Conservation (phyloP, 1,284 basidiomycete species). For the Malassezia dermatis region DNA sequence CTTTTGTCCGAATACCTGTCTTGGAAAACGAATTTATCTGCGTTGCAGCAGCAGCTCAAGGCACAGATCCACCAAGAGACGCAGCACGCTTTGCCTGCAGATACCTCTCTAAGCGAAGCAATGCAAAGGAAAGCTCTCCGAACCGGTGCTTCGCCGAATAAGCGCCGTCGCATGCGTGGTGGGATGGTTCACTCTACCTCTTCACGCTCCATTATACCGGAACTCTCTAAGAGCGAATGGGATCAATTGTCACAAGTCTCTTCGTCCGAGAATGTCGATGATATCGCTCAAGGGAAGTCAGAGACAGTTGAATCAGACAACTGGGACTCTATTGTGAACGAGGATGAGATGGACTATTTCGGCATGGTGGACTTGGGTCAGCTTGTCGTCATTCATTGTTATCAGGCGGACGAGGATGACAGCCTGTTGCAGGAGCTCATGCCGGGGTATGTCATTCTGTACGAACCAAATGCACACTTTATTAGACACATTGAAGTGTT, state of each 20-base stretch:
- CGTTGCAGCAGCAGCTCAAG: background rate
- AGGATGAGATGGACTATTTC: conserved; percentile 55
- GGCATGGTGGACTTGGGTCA: conserved; percentile 70
- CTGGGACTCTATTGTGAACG: background rate
- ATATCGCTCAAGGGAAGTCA: too few species aligned
- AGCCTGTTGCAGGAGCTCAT: conserved; percentile 73
- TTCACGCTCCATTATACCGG: background rate
- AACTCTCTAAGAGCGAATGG: background rate
- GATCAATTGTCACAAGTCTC: background rate
- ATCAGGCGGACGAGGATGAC: conserved; percentile 86
- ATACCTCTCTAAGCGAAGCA: conserved; percentile 17
- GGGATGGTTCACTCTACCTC: background rate
- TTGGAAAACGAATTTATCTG: conserved; percentile 65
- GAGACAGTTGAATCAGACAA: background rate
- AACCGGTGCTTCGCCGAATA: conserved; percentile 41
- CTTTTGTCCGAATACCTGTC: conserved; percentile 60
- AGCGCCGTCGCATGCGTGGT: conserved; percentile 42
- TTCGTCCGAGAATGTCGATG: too few species aligned
- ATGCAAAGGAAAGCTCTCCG: conserved; percentile 32
- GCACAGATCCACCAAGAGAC: background rate
- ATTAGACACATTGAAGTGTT: conserved; percentile 77
- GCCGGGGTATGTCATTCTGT: conserved; percentile 79
- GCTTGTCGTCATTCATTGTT: conserved; percentile 73
- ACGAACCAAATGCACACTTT: conserved; percentile 86
- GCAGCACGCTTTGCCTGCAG: background rate